Percentiles rank a stretch among this genome's conserved stretches.
Evolutionary conservation across 106 monocot genomes (phyloP).

Genomic region (Dendrobium huoshanense): DNA sequence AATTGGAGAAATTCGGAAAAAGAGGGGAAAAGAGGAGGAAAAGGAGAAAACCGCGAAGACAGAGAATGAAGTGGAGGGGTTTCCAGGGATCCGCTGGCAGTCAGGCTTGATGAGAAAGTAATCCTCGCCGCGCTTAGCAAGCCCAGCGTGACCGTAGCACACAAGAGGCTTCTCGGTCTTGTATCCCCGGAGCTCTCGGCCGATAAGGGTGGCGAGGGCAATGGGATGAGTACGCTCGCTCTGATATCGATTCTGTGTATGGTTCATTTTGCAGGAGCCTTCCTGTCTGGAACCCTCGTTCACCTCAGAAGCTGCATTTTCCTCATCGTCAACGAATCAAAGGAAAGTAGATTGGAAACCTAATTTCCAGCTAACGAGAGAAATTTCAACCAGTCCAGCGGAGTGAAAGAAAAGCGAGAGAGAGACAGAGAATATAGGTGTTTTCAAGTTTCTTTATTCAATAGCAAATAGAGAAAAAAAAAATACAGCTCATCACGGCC

Average conservation of each 20-base stretch:
- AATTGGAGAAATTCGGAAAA: background rate
- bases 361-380: background rate
- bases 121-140: constrained; percentile 93
- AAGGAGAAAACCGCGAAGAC: constrained; percentile 68
- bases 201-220: constrained; percentile 86
- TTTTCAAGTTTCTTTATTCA: background rate
- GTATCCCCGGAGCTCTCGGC: constrained; percentile 70
- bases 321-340: background rate
- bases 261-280: constrained; percentile 19
- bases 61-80: constrained; percentile 72
- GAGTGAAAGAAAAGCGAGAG: background rate
- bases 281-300: background rate
- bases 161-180: constrained; percentile 48
- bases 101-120: constrained; percentile 71
- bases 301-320: constrained; percentile 5
- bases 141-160: constrained; percentile 60
- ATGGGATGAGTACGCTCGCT: constrained; percentile 28
- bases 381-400: background rate
- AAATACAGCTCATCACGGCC: too few species aligned
- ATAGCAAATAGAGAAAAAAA: background rate
- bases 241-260: constrained; percentile 25
- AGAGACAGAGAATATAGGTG: background rate
- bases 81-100: constrained; percentile 52
- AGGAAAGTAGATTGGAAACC: background rate
- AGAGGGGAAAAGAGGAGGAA: background rate